phyloP scores from a whole-genome alignment of 345 rosid species.

The Ceriops decandra region DNA sequence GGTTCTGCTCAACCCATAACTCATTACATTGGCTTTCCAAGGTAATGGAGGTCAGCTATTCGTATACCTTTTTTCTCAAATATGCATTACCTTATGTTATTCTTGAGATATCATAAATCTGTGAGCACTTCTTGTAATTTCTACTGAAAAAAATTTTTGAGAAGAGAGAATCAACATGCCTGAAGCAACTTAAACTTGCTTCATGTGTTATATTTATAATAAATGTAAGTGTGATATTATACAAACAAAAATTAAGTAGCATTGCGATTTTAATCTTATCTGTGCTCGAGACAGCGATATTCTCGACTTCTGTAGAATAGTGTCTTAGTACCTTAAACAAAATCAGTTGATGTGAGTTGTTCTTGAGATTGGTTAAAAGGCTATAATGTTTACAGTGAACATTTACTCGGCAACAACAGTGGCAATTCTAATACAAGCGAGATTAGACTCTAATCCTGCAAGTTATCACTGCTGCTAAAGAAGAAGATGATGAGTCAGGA shows the following conservation, averaged over 20 bases:
- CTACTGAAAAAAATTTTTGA: too few species aligned
- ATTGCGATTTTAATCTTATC: not conserved
- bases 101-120: too few species aligned
- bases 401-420: not conserved
- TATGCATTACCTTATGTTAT: too few species aligned
- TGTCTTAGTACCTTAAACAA: not conserved
- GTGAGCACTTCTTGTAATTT: too few species aligned
- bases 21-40: too few species aligned
- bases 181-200: too few species aligned
- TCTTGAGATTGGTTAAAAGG: not conserved
- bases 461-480: not conserved
- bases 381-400: not conserved
- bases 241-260: not conserved
- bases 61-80: too few species aligned
- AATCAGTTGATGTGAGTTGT: not conserved
- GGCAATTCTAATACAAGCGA: not conserved
- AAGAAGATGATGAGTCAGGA: constrained; percentile 8
- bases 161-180: too few species aligned
- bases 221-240: too few species aligned
- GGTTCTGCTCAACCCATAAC: too few species aligned
- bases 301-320: not conserved
- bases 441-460: constrained; percentile 2
- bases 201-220: too few species aligned
- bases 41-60: too few species aligned
- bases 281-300: not conserved